phyloP scores from a whole-genome alignment of 2,329 filamentous ascomycete genomes.

The Xylaria sp. region DNA sequence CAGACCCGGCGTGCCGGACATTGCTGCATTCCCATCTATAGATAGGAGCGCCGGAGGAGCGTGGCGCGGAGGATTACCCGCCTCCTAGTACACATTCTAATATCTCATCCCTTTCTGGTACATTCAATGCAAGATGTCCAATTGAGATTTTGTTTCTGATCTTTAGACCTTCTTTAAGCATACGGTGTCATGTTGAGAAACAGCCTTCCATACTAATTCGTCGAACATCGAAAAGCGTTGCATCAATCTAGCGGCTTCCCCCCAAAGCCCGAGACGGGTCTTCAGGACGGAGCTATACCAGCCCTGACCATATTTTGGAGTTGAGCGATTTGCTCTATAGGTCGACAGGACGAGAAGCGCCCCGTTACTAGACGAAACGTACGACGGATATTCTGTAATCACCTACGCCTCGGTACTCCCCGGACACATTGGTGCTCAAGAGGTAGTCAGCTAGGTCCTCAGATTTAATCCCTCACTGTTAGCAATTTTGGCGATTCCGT shows the following conservation, averaged over 20 bases:
- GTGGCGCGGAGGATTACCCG: constrained; percentile 9
- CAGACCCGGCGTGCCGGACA: constrained; percentile 31
- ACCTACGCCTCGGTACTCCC: constrained; percentile 10
- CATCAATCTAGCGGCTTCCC: constrained; percentile 10
- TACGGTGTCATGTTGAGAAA: not conserved
- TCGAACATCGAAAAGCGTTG: constrained; percentile 1
- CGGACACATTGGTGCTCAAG: constrained; percentile 23
- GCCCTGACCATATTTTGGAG: not conserved
- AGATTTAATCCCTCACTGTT: constrained; percentile 27
- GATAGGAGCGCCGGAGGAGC: constrained; percentile 26
- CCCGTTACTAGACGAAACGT: constrained; percentile 13
- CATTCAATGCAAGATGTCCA: constrained; percentile 5
- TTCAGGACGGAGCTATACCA: not conserved
- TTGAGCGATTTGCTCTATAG: constrained; percentile 20
- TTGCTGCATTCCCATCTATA: constrained; percentile 20
- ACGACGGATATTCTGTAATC: constrained; percentile 24
- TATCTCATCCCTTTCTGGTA: constrained; percentile 15
- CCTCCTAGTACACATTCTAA: constrained; percentile 1
- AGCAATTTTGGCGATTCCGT: constrained; percentile 1
- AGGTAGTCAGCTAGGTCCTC: not conserved
- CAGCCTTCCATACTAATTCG: no score
- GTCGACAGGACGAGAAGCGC: constrained; percentile 4
- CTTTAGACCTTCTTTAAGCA: not conserved
- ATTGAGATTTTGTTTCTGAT: not conserved
- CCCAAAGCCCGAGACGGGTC: not conserved